Percentiles rank a stretch among this genome's conserved stretches.
Conservation (phyloP, 2,329 filamentous ascomycete genomes). For the Falciphora oryzae region DNA sequence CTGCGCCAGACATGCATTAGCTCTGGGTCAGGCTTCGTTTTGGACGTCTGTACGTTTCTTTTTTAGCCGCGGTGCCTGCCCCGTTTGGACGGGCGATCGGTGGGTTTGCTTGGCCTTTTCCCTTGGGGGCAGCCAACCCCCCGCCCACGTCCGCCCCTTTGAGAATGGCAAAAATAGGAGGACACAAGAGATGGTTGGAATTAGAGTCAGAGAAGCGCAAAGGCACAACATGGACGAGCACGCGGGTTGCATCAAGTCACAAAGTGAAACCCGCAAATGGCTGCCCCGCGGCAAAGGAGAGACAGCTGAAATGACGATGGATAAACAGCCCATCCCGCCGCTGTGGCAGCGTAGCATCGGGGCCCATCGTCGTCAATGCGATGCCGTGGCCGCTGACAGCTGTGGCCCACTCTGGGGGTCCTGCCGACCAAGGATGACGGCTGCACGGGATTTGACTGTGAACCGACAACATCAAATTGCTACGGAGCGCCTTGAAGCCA, state of each 20-base stretch:
- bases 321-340: neutral
- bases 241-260: neutral
- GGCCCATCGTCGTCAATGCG: neutral
- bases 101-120: neutral
- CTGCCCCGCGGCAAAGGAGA: neutral
- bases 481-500: no score
- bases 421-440: no score
- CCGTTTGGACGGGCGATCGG: constrained; percentile 1
- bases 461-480: no score
- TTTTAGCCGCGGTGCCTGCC: constrained; percentile 6
- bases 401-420: neutral
- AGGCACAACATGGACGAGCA: no score
- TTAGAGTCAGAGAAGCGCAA: neutral
- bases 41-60: neutral
- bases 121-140: neutral
- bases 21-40: constrained; percentile 1
- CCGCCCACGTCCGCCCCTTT: no score
- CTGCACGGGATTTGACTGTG: no score
- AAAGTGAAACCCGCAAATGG: neutral
- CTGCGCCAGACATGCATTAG: constrained; percentile 3
- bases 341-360: neutral
- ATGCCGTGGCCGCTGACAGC: neutral
- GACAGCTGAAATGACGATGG: neutral
- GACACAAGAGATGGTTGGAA: neutral
- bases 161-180: neutral